These are phyloP conservation scores for Skeletonema grethae DNA, from an alignment of 108 stramenopile genomes.

Conservation along the genomic window DNA sequence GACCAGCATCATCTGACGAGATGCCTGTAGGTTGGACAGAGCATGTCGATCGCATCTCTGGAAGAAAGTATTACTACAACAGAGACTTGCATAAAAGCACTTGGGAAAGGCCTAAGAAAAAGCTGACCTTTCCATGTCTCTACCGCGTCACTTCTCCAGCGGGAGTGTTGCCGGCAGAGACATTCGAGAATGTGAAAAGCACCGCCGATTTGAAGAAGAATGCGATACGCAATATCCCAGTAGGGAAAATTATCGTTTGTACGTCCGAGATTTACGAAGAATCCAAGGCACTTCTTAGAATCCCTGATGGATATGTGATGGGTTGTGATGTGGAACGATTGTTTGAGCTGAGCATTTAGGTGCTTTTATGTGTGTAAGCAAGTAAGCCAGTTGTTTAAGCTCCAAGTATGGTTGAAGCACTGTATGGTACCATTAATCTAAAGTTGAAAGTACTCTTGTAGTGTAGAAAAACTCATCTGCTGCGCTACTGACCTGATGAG, in stretches of 20 bases:
- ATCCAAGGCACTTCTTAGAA: background rate
- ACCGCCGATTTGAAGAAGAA: background rate
- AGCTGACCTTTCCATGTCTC: background rate
- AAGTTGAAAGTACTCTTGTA: no score
- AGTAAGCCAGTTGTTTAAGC: background rate
- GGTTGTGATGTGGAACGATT: constrained; percentile 4
- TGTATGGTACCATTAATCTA: no score
- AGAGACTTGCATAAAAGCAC: constrained; percentile 10
- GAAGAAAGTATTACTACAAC: constrained; percentile 25
- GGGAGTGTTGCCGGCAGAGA: background rate
- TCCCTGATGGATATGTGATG: constrained; percentile 2
- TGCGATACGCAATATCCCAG: background rate
- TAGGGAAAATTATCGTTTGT: background rate
- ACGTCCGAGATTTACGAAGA: background rate
- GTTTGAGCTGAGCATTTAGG: background rate
- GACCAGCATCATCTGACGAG: background rate
- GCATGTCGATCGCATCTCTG: constrained; percentile 7
- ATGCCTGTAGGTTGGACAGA: constrained; percentile 5
- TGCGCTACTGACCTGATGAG: no score
- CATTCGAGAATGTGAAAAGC: background rate
- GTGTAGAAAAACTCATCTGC: no score
- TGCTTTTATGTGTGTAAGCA: background rate
- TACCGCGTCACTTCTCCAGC: constrained; percentile 4
- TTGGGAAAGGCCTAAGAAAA: constrained; percentile 11
- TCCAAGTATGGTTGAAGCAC: no score